Evolutionary conservation across 129 eudicot species (phyloP), one percentile per base, ranked within the genome.

Genomic region (Mikania micrantha): DNA sequence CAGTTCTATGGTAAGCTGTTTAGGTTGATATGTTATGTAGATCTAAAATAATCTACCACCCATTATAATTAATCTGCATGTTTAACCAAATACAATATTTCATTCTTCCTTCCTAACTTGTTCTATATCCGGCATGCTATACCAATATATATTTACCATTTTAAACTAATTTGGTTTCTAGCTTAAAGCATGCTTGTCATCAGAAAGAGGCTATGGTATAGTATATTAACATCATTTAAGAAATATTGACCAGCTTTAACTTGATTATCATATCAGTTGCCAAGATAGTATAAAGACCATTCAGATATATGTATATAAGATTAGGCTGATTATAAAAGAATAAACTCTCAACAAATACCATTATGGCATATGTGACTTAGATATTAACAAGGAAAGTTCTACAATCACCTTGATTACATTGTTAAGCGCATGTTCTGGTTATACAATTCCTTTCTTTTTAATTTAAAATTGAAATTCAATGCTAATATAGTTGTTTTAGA

Each of bases 1-100:
- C 81, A 94, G 93, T 81, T 78, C 99, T 80, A 87, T 94, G 98
- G 98, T 93, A 89, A 74, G 12, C 32, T 39, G 7, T 36, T 53
- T 36, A 71, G 31, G 35, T 21, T 3, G 15, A 41, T 67, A 44
- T 64, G 28, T 15, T 15, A 21, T 42, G 52, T 35, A 58, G 17
- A 19, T 36, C 40, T 24, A 17, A 67, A 25, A 31, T 52, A 47
- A 17, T 60, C 48, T 31, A 50, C 28, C 66, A 41, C 53, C 50
- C 74, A 40, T 44, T 16, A 32, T 76, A 61, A 60, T 19, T 47
- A 27, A 59, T 52, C 22, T 76, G 62, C 70, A 19, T 54, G 15
- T n/a, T 28, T 40, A 59, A 21, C 59, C 67, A 34, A 17, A 17
- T 71, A 44, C 68, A 20, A 71, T 44, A 20, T 59, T 24, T 32